phyloP scores from a whole-genome alignment of 768 basidiomycete species.

The Mycena albidolilacea region DNA sequence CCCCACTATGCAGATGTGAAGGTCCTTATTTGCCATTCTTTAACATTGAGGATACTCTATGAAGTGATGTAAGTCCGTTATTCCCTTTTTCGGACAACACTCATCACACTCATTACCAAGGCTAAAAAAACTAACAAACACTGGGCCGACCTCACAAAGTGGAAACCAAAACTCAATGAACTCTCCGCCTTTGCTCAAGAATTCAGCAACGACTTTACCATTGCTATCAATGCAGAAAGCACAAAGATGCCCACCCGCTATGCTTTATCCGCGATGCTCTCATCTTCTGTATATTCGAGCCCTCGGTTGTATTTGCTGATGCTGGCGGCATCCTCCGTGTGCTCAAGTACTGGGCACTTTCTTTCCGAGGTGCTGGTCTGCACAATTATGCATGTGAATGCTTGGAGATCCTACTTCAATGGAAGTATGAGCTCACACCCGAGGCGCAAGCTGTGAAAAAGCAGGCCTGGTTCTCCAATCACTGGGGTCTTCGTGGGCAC shows the following conservation, averaged over 20 bases:
- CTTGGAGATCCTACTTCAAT: slow-evolving; percentile 35
- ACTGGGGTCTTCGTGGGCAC: slow-evolving; percentile 43
- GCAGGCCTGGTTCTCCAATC: slow-evolving; percentile 47
- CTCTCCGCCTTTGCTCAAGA: slow-evolving; percentile 21
- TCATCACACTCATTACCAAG: slow-evolving; percentile 4
- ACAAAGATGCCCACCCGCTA: slow-evolving; percentile 36
- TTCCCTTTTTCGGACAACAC: no score
- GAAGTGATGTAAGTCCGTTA: slow-evolving; percentile 30
- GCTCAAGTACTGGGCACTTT: slow-evolving; percentile 46
- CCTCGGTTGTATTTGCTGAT: no score
- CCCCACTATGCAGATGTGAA: slow-evolving; percentile 36
- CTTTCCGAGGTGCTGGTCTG: slow-evolving; percentile 49
- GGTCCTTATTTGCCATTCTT: slow-evolving; percentile 39
- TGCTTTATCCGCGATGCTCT: slow-evolving; percentile 46
- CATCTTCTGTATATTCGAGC: no score
- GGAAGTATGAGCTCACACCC: no score
- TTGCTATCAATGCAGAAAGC: slow-evolving; percentile 10
- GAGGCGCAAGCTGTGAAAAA: slow-evolving; percentile 29
- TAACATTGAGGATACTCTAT: slow-evolving; percentile 37
- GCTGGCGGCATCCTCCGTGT: slow-evolving; percentile 44
- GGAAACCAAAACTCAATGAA: slow-evolving; percentile 27
- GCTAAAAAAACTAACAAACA: slow-evolving; percentile 28
- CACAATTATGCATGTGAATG: slow-evolving; percentile 53
- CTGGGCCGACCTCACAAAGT: slow-evolving; percentile 22
- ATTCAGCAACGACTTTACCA: slow-evolving; percentile 21